Base-by-base conservation (phyloP, 2,329 filamentous ascomycete genomes). In the Dactylonectria estremocensis region DNA sequence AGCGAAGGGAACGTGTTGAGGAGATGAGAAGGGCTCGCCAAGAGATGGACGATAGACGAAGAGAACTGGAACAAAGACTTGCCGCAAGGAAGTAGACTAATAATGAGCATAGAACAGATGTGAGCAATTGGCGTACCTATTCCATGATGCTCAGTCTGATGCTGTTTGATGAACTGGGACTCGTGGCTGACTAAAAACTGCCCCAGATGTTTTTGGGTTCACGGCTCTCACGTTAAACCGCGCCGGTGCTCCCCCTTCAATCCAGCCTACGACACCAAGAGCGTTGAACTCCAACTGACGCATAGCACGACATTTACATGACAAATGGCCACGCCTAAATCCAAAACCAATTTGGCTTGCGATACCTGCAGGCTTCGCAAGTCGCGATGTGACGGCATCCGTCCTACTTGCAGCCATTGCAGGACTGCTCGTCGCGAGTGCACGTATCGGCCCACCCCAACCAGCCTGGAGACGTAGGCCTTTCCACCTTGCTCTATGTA, bases 341-440 rank as follows among this genome's bases (percentile, higher is more conserved):
- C 48, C 24, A 50, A 50, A 20, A 50, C 48, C 22, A 24, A 22
- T 31, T 20, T 50, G 14, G 48, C 48, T 16, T 50, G 48, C 24
- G 48, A 50, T n/a, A 50, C 48, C 18, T 50, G 48, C 48, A 13
- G 48, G 48, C 48, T 22, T 11, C 48, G 48, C 10, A 50, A 50
- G 16, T 50, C 48, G 14, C 22, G 48, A 50, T 50, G 48, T 16
- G 48, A 50, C 48, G 48, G 48, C 48, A 22, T 24, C 20, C 48
- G 48, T 11, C 48, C 48, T 14, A 14, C 13, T 16, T 50, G 48
- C 20, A 50, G 48, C 48, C 48, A 50, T 20, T 50, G 48, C 48
- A 22, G 13, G 20, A 24, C 14, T 14, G 48, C 48, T 13, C 18
- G 48, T 6, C 48, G 48, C 14, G 24, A 50, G 20, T 50, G 48